phyloP scores from a whole-genome alignment of 1,139 yeast genomes.

The Hyphopichia khmerensis region DNA sequence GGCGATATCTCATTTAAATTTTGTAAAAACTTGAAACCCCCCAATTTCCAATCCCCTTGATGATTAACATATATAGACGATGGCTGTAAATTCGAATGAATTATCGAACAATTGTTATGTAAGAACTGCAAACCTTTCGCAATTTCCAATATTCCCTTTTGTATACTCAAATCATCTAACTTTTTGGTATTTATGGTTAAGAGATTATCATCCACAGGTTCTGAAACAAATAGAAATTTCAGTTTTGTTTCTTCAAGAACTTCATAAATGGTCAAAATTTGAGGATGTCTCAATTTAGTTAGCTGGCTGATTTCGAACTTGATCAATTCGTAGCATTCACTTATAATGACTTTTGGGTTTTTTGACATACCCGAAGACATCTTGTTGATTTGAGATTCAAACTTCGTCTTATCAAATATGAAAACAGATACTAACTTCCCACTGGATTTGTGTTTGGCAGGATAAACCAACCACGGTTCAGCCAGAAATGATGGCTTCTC shows the following conservation, averaged over 20 bases:
- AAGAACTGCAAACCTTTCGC: slow-evolving; percentile 79
- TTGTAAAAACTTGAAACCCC: slow-evolving; percentile 71
- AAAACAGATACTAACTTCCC: slow-evolving; percentile 74
- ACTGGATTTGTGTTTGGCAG: slow-evolving; percentile 68
- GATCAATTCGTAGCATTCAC: slow-evolving; percentile 41
- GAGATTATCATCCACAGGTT: slow-evolving; percentile 65
- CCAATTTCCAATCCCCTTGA: slow-evolving; percentile 92
- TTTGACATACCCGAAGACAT: slow-evolving; percentile 48
- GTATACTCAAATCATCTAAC: slow-evolving; percentile 69
- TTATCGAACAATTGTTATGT: slow-evolving; percentile 71
- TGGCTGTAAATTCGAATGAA: slow-evolving; percentile 82
- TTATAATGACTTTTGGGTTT: slow-evolving; percentile 37
- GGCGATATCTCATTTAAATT: slow-evolving; percentile 48
- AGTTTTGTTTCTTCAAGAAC: slow-evolving; percentile 85
- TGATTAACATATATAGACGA: slow-evolving; percentile 71
- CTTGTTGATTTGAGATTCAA: slow-evolving; percentile 56
- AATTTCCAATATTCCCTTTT: slow-evolving; percentile 80
- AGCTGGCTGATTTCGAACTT: slow-evolving; percentile 61
- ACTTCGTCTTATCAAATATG: slow-evolving; percentile 79
- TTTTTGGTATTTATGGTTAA: slow-evolving; percentile 42
- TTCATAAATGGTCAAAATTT: slow-evolving; percentile 76
- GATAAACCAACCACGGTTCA: slow-evolving; percentile 85
- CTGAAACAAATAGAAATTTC: slow-evolving; percentile 81
- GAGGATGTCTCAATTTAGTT: slow-evolving; percentile 85
- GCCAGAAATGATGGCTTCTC: slow-evolving; percentile 70